Conservation (phyloP, 2,329 filamentous ascomycete genomes). For the Reticulascus tulasneorum region DNA sequence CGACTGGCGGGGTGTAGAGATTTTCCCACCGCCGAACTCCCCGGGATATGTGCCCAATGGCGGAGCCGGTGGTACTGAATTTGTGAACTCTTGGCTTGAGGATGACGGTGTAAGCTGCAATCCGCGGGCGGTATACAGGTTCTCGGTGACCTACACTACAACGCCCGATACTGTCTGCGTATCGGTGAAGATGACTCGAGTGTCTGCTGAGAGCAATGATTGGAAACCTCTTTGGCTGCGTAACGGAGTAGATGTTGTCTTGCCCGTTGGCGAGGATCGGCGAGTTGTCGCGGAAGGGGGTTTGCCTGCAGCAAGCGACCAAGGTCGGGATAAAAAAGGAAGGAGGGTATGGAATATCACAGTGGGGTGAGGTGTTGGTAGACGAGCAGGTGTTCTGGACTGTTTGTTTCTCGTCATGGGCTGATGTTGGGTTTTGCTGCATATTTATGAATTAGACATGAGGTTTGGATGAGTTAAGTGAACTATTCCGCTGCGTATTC, state of each 20-base stretch:
- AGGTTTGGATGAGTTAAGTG: too few relatives aligned
- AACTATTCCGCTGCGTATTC: too few relatives aligned
- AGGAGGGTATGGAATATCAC: conserved; percentile 8
- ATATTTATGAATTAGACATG: too few relatives aligned
- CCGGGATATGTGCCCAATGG: conserved; percentile 6
- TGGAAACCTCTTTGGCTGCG: conserved; percentile 8
- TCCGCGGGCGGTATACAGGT: conserved; percentile 7
- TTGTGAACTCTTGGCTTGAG: conserved; percentile 30
- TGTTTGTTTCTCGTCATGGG: too few relatives aligned
- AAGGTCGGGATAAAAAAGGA: conserved; percentile 4
- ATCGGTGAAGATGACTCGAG: background rate
- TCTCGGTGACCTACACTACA: conserved; percentile 6
- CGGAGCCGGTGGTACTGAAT: conserved; percentile 17
- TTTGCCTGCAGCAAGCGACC: conserved; percentile 4
- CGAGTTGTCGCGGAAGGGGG: background rate
- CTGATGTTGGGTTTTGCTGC: too few relatives aligned
- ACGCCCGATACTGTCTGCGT: background rate
- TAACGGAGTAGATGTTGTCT: conserved; percentile 5
- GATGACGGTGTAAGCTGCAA: conserved; percentile 29
- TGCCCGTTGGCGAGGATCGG: conserved; percentile 10
- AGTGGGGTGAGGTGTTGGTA: too few relatives aligned
- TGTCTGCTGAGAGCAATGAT: background rate
- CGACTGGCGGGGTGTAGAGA: conserved; percentile 38
- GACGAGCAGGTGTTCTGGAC: too few relatives aligned
- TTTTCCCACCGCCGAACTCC: conserved; percentile 33